phyloP scores from a whole-genome alignment of 2,329 filamentous ascomycete genomes.

The Hymenoscyphus repandus region DNA sequence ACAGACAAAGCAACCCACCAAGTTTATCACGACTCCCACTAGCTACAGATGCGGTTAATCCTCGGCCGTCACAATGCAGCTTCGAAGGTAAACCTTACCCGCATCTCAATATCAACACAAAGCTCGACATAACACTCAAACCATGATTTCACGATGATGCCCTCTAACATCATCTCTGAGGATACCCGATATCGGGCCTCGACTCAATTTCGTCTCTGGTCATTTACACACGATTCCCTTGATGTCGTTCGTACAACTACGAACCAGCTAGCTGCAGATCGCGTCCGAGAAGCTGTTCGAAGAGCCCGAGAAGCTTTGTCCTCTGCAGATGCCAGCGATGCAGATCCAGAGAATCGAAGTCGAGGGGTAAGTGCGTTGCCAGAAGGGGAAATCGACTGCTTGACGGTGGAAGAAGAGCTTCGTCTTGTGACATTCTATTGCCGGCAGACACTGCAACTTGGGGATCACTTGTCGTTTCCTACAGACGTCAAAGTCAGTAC shows the following conservation, averaged over 20 bases:
- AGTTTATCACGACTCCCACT: no score
- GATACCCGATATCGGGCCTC: conserved; percentile 87
- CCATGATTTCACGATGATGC: conserved; percentile 7
- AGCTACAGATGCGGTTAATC: no score
- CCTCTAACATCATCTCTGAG: conserved; percentile 43
- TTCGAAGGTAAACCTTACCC: no score
- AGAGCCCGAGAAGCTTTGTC: conserved; percentile 37
- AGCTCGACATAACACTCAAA: neutral
- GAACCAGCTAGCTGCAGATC: conserved; percentile 71
- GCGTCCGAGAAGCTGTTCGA: conserved; percentile 52
- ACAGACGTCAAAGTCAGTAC: conserved; percentile 51
- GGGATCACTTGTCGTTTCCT: conserved; percentile 55
- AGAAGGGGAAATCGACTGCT: conserved; percentile 60
- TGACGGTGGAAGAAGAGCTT: conserved; percentile 79
- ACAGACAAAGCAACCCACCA: no score
- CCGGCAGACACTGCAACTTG: conserved; percentile 51
- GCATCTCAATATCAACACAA: no score
- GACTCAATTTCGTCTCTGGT: conserved; percentile 89
- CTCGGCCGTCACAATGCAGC: no score
- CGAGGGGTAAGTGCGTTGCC: conserved; percentile 19
- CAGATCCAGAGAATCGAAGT: conserved; percentile 28
- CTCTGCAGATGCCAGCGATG: conserved; percentile 28
- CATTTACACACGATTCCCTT: conserved; percentile 72
- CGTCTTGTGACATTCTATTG: conserved; percentile 77
- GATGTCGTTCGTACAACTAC: conserved; percentile 69